Conservation (phyloP, 2,329 filamentous ascomycete genomes). For the Aspergillus texensis region DNA sequence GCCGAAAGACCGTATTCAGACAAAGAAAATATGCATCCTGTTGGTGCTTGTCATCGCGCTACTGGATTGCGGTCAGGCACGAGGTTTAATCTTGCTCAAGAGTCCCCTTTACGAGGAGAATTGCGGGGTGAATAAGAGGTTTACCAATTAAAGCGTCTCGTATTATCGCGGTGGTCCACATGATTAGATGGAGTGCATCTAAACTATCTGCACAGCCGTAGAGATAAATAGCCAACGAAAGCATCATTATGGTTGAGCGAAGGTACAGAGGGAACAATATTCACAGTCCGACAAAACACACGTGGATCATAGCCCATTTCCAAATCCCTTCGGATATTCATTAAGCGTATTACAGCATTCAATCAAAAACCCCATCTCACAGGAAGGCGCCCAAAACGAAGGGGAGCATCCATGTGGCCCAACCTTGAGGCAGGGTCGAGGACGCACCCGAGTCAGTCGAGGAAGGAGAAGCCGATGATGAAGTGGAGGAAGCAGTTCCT, state of each 20-base stretch:
- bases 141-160: not conserved
- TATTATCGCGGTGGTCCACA: not conserved
- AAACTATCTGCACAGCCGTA: not conserved
- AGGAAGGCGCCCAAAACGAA: not conserved
- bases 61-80: not conserved
- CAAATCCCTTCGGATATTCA: not conserved
- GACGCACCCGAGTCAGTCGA: not conserved
- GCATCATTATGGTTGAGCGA: not conserved
- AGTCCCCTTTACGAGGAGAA: not conserved
- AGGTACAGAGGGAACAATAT: not conserved
- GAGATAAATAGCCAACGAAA: not conserved
- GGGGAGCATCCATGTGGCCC: not conserved
- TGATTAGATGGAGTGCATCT: not conserved
- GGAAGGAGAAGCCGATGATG: not conserved
- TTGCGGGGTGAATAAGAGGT: not conserved
- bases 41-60: not conserved
- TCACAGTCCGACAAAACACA: not conserved
- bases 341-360: not conserved
- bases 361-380: not conserved
- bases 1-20: not conserved
- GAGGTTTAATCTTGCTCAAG: not conserved
- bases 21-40: not conserved
- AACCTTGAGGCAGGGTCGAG: not conserved
- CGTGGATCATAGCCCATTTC: not conserved
- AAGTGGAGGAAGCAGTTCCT: not conserved